Base-by-base conservation (phyloP, 75 land plant genomes). In the Adiantum capillusveneris region DNA sequence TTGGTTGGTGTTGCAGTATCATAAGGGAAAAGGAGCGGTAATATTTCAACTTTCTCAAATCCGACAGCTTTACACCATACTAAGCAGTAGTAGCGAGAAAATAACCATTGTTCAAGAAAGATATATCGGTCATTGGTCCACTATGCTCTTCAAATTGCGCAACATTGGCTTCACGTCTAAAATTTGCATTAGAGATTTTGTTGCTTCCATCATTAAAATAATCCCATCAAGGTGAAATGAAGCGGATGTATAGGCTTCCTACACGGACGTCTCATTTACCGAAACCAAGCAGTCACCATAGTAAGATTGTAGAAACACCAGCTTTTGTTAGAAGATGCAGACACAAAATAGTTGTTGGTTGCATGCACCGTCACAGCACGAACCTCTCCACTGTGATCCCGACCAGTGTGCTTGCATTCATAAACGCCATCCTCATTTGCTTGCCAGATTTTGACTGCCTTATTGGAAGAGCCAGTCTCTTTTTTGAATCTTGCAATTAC, bases 201-300 rank as follows among this genome's bases (percentile, higher is more conserved):
- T n/a, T n/a, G n/a, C n/a, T n/a, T n/a, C n/a, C n/a, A n/a, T n/a
- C n/a, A 67, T 81, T 56, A 93, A 83, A 61, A 93, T 93, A 41
- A 93, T 82, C 62, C 98, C 98, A 84, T 93, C 98, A 53, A 96
- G 98, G 75, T 93, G 98, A 69, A 93, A 93, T 16, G 96, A 74
- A 26, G 98, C 98, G n/a, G n/a, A n/a, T n/a, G n/a, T n/a, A n/a
- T n/a, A n/a, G n/a, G n/a, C n/a, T n/a, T n/a, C n/a, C n/a, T n/a
- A n/a, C n/a, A n/a, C n/a, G n/a, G n/a, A n/a, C n/a, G n/a, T n/a
- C n/a, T n/a, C n/a, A n/a, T n/a, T n/a, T n/a, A n/a, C n/a, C n/a
- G n/a, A n/a, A n/a, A n/a, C n/a, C n/a, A n/a, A n/a, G n/a, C n/a
- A n/a, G 56, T 68, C 30, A 27, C 96, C 98, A 56, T 84, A 58